These are phyloP conservation scores for Smallanthus sonchifolius DNA, from an alignment of 129 eudicot species.

Conservation along the genomic window DNA sequence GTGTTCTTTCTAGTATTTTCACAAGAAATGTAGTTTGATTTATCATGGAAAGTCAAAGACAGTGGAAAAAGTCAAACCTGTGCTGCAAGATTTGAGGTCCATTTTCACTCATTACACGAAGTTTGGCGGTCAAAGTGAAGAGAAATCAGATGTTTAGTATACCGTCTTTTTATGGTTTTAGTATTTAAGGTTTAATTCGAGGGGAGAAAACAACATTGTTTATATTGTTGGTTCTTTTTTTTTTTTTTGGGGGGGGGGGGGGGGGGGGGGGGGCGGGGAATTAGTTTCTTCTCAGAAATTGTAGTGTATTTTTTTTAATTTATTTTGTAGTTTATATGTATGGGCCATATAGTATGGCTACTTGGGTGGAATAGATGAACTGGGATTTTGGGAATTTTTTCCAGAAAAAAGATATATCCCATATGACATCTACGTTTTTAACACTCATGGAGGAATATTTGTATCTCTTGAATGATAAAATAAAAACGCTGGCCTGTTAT, in stretches of 20 bases:
- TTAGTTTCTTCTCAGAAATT: slow-evolving; percentile 2
- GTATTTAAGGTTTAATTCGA: slow-evolving; percentile 14
- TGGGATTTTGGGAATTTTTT: neutral
- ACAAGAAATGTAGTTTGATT: slow-evolving; percentile 8
- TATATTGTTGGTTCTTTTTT: slow-evolving; percentile 39
- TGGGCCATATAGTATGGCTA: neutral
- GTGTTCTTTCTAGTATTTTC: slow-evolving; percentile 12
- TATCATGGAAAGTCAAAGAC: slow-evolving; percentile 8
- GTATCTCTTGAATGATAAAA: slow-evolving; percentile 15
- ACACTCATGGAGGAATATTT: slow-evolving; percentile 15
- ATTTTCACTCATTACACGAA: neutral
- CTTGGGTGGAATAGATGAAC: slow-evolving; percentile 23
- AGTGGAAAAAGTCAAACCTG: slow-evolving; percentile 4
- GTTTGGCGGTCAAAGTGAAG: neutral
- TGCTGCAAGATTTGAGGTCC: slow-evolving; percentile 5
- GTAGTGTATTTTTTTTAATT: neutral
- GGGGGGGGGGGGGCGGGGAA: too few species aligned
- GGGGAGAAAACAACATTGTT: slow-evolving; percentile 24
- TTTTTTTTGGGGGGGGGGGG: too few species aligned
- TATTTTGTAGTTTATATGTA: slow-evolving; percentile 22
- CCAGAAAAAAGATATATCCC: slow-evolving; percentile 3
- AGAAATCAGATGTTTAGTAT: neutral
- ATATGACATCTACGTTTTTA: slow-evolving; percentile 8
- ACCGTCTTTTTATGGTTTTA: neutral
- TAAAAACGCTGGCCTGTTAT: neutral